Evolutionary conservation across 768 basidiomycete species (phyloP), one percentile per base, ranked within the genome.

Genomic region (Boletus eberwhitei): DNA sequence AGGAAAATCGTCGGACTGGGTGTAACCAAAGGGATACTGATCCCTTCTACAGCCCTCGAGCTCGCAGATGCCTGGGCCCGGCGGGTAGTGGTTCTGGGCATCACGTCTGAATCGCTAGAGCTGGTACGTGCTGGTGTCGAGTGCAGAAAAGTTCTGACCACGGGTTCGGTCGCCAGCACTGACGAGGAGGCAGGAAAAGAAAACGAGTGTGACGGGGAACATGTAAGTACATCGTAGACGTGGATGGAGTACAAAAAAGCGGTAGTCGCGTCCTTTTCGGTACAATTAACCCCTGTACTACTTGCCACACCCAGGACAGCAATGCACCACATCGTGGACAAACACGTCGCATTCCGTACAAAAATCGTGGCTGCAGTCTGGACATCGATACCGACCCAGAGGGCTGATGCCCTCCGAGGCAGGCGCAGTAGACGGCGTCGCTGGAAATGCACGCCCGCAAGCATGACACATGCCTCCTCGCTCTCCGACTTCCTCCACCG

Each of bases 301-400:
- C 55, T 77, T 77, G 47, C 86, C 87, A 59, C 89, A 92, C 11
- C 88, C 90, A 0, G 96, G 94, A 75, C 96, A 99, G 55, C 90
- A 93, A 66, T 98, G 96, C 19, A 98, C 77, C 21, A 93, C 93
- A 58, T 96, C 92, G 63, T 98, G 97, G 5, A 98, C 86, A 65
- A 98, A 97, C 19, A 96, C 82, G 73, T 99, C 97, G 67, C 97
- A 99, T 46, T 98, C 95, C 24, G 86, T 81, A 68, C 97, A 98
- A 66, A 98, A 99, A 67, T 97, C 88, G 47, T 88, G 75, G 3
- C 71, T 63, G 73, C 97, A 98, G 22, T 90, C 88, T 3, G 87
- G 86, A 71, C 97, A 98, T 49, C 85, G 80, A 70, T 98, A 99
- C 34, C 96, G 80, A 17, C 93, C 90, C 7, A 90, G 75, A 1